phyloP scores from a whole-genome alignment of 257 asterid genomes.

The Nicotiana sylvestris region DNA sequence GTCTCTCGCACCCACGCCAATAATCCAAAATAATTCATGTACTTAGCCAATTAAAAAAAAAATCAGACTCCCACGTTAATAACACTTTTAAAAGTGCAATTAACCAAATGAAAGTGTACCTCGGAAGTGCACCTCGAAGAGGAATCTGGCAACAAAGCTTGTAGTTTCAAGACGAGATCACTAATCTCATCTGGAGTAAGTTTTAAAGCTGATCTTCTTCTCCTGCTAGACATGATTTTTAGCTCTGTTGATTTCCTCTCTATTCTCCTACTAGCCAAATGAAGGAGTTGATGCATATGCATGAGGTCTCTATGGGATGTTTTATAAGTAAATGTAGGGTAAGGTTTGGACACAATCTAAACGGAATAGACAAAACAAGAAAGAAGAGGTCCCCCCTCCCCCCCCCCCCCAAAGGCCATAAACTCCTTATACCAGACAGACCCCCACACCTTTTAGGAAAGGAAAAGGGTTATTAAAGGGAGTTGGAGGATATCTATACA shows the following conservation, averaged over 20 bases:
- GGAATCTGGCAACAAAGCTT: constrained; percentile 45
- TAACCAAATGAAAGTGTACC: constrained; percentile 24
- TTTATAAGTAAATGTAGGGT: constrained; percentile 5
- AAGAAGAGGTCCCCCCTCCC: background rate
- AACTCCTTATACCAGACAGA: too few relatives aligned
- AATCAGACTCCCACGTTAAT: too few relatives aligned
- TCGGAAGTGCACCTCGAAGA: constrained; percentile 31
- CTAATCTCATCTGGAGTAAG: constrained; percentile 47
- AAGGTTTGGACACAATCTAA: constrained; percentile 15
- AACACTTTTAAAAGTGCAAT: too few relatives aligned
- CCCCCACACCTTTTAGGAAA: too few relatives aligned
- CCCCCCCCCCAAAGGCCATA: too few relatives aligned
- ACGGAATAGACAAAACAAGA: background rate
- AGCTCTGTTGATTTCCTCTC: background rate
- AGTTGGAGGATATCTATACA: too few relatives aligned
- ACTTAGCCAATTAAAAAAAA: background rate
- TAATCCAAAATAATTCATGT: too few relatives aligned
- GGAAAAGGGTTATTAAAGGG: too few relatives aligned
- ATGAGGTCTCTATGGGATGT: background rate
- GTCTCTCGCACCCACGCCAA: too few relatives aligned
- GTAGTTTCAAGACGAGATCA: constrained; percentile 49
- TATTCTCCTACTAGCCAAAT: background rate
- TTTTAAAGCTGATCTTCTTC: constrained; percentile 30
- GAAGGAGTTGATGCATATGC: constrained; percentile 18
- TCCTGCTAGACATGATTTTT: constrained; percentile 40